Base-by-base conservation (phyloP, 2,329 filamentous ascomycete species). In the Aspergillus quadrilineatus region DNA sequence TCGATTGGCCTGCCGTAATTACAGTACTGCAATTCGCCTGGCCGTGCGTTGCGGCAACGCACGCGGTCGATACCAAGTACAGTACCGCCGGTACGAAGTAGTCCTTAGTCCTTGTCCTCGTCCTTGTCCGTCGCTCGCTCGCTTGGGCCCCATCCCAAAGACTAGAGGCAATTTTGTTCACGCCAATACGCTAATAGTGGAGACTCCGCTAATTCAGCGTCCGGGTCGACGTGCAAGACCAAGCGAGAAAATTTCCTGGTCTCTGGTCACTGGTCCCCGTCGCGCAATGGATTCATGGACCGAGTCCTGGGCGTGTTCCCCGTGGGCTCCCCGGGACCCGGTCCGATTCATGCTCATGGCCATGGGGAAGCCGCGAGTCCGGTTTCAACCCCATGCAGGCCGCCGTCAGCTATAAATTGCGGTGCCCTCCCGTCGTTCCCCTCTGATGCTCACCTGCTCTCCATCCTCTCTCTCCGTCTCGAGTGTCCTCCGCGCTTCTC, bases 321-420 rank as follows among this genome's bases (percentile, higher is more conserved):
- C 60, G 56, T 63, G 60, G 60, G 60, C 53, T 55, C 57, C 60
- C 53, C 57, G 57, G 61, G 32, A 26, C 43, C 57, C 60, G 57
- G 54, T 17, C 39, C 51, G 55, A 41, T 49, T 50, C 59, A n/a
- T 5, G 22, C 28, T 42, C 30, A 29, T 22, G 7, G 44, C 17
- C 46, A 55, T 50, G 53, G 53, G 53, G 53, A 56, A 56, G 39
- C 47, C 34, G 42, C 53, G 42, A 50, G 36, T 36, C 26, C 44
- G 17, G 15, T 34, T 37, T 29, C 55, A 45, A 49, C n/a, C 26
- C 42, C 37, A 34, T 55, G 49, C 39, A 34, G 37, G 39, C 39
- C 39, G 6, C 12, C 26, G 34, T 22, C 7, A n/a, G 30, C 22
- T 51, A 56, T 56, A 56, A 56, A 56, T 15, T 28, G 17, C 14